phyloP scores from a whole-genome alignment of 208 protist species.

The Strigomonas galati region DNA sequence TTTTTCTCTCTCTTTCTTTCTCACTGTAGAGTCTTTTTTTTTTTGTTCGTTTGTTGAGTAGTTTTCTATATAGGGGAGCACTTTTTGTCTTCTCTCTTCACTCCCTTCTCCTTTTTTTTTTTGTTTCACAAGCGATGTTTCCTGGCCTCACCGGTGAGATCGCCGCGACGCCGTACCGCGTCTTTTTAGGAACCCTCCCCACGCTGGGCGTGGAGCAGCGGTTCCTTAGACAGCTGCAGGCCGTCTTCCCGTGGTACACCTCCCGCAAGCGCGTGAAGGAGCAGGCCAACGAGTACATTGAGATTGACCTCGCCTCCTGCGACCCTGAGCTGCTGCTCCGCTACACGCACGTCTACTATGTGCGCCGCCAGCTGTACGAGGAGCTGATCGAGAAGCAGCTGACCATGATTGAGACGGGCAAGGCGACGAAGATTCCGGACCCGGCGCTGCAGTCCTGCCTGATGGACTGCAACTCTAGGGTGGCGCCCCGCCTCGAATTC shows the following conservation, averaged over 20 bases:
- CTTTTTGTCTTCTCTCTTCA: slow-evolving; percentile 2
- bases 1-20: neutral
- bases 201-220: slow-evolving; percentile 66
- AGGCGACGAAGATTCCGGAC: slow-evolving; percentile 56
- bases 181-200: slow-evolving; percentile 82
- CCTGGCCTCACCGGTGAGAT: slow-evolving; percentile 83
- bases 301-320: slow-evolving; percentile 82
- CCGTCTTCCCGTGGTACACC: slow-evolving; percentile 82
- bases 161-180: slow-evolving; percentile 53
- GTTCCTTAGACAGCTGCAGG: slow-evolving; percentile 73
- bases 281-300: slow-evolving; percentile 86
- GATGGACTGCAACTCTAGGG: slow-evolving; percentile 38
- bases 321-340: slow-evolving; percentile 82
- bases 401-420: slow-evolving; percentile 75
- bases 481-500: slow-evolving; percentile 47
- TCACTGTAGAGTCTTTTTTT: neutral
- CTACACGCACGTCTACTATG: slow-evolving; percentile 86
- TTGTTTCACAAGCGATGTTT: slow-evolving; percentile 30
- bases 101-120: slow-evolving; percentile 8
- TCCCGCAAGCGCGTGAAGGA: slow-evolving; percentile 84
- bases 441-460: slow-evolving; percentile 55
- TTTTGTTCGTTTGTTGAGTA: neutral
- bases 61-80: too few species aligned
- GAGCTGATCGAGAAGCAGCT: slow-evolving; percentile 79
- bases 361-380: slow-evolving; percentile 69